Base-by-base conservation (phyloP, 2,329 filamentous ascomycete genomes). In the Bretziella fagacearum region DNA sequence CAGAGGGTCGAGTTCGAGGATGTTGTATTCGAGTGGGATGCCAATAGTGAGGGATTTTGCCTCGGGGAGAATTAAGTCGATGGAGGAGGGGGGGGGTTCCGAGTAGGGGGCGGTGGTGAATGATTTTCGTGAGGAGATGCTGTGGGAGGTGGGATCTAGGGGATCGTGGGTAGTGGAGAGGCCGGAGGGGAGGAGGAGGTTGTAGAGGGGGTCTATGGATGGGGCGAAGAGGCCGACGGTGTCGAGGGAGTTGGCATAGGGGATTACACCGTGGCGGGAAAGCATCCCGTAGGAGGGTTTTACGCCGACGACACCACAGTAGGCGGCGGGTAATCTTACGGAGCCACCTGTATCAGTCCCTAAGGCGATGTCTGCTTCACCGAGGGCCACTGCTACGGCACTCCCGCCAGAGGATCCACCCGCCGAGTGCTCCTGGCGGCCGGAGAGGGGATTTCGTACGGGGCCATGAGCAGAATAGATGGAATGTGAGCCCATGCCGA, bases 331-430 rank as follows among this genome's bases (percentile, higher is more conserved):
- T 42, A 95, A 69, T 50, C 87, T 72, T 42, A 95, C 81, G 1
- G 84, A 93, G 11, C 87, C 87, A 53, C 87, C 87, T 0, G 87
- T 98, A 59, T 98, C 91, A 17, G 91, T 96, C 15, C 91, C 91
- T 23, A 98, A 65, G 6, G 86, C 86, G 30, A 77, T 49, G 22
- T 73, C 65, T 1, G 67, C 70, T 3, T 68, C 64, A 18, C 71
- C 71, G 1, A 71, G 68, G 17, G 73, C 76, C 30, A 96, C 84
- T 11, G 85, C 84, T 7, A 93, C 74, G 2, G 91, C 91, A 60
- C 87, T 95, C 15, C 91, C 91, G 35, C 91, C 91, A 3, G 89
- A 96, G 60, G 87, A 95, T 25, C 87, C 87, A 30, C 87, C 87
- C 0, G 82, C 80, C 1, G 85, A 91, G 22, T 75, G 59, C 49